Percentiles rank a stretch among this genome's conserved stretches.
Conservation (phyloP, 192 early-diverging fungal genomes). For the Mortierella claussenii region DNA sequence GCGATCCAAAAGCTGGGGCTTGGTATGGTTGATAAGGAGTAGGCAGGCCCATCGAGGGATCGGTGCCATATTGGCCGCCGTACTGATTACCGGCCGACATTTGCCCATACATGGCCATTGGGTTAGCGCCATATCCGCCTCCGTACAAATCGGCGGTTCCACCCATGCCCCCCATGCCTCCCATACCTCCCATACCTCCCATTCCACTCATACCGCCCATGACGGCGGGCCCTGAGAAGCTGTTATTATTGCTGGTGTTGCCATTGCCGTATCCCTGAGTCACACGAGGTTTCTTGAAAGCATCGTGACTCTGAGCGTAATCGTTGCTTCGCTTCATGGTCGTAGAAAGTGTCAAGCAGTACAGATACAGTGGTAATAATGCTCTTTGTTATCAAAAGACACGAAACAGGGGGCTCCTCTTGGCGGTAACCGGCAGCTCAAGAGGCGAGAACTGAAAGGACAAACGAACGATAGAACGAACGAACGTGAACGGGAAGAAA, state of each 20-base stretch:
- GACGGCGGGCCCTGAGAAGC: slow-evolving; percentile 14
- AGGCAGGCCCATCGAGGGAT: slow-evolving; percentile 26
- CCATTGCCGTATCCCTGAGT: slow-evolving; percentile 56
- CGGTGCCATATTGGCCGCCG: slow-evolving; percentile 27
- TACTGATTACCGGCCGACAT: slow-evolving; percentile 39
- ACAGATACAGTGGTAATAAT: background rate
- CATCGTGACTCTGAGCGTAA: slow-evolving; percentile 63
- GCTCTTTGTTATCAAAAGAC: background rate
- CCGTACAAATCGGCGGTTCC: slow-evolving; percentile 44
- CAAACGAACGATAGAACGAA: slow-evolving; percentile 14
- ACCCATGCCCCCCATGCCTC: too few relatives aligned
- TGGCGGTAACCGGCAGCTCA: background rate
- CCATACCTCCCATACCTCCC: slow-evolving; percentile 36
- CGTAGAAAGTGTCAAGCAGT: background rate
- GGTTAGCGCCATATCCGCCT: slow-evolving; percentile 34
- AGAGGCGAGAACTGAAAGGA: slow-evolving; percentile 3
- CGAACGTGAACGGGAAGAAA: slow-evolving; percentile 10
- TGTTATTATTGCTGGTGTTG: slow-evolving; percentile 22
- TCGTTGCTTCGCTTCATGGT: slow-evolving; percentile 72
- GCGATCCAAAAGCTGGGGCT: slow-evolving; percentile 22
- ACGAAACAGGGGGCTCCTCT: background rate
- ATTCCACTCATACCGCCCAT: too few relatives aligned
- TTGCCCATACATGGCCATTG: slow-evolving; percentile 59
- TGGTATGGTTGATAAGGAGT: slow-evolving; percentile 47
- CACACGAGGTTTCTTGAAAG: slow-evolving; percentile 68